These are phyloP conservation scores for Penstemon barbatus DNA, from an alignment of 257 asterid species.

Conservation along the genomic window DNA sequence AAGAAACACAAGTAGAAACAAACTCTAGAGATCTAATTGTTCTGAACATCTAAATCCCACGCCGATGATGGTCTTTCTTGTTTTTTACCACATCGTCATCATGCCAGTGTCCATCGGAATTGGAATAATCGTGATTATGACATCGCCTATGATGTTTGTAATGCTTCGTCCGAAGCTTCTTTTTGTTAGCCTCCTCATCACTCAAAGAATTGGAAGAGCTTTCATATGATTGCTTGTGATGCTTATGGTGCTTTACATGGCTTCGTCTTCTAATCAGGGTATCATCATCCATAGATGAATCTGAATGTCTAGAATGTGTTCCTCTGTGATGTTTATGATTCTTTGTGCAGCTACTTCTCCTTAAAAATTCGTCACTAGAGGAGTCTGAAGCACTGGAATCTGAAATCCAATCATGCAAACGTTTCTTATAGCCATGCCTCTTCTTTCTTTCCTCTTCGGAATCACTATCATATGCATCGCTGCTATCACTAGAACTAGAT, in stretches of 20 bases:
- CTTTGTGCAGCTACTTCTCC: slow-evolving; percentile 34
- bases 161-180: slow-evolving; percentile 35
- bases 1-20: not conserved
- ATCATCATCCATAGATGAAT: slow-evolving; percentile 43
- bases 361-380: slow-evolving; percentile 34
- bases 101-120: slow-evolving; percentile 45
- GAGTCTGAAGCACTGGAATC: slow-evolving; percentile 47
- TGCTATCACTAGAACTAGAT: slow-evolving; percentile 48
- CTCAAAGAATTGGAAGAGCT: slow-evolving; percentile 46
- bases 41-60: not conserved
- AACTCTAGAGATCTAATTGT: not conserved
- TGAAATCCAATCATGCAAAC: slow-evolving; percentile 36
- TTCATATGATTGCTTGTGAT: slow-evolving; percentile 34
- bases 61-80: slow-evolving; percentile 34
- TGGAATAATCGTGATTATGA: slow-evolving; percentile 46
- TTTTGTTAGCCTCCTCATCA: slow-evolving; percentile 36
- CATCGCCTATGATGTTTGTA: slow-evolving; percentile 34
- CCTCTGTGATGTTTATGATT: slow-evolving; percentile 39
- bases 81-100: slow-evolving; percentile 40
- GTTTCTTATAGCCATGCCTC: slow-evolving; percentile 53
- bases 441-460: slow-evolving; percentile 52
- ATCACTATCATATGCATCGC: slow-evolving; percentile 46
- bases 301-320: slow-evolving; percentile 38
- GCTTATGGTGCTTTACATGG: slow-evolving; percentile 44
- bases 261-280: slow-evolving; percentile 39